Percentiles rank a stretch among this genome's conserved stretches.
These are phyloP conservation scores for Entamoeba dispar DNA, from an alignment of 208 protist genomes.

Conservation along the genomic window DNA sequence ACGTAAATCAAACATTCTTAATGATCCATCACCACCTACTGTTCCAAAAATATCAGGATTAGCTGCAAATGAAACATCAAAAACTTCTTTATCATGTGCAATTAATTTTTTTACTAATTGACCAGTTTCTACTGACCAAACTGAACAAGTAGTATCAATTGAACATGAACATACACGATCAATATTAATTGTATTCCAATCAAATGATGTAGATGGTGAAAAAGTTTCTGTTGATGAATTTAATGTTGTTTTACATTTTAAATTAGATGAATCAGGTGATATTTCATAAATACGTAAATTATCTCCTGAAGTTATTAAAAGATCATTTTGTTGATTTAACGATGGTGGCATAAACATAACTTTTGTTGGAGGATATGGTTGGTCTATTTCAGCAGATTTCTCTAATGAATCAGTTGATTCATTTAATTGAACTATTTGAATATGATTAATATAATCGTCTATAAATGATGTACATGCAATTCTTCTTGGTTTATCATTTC, in stretches of 20 bases:
- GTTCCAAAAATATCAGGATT: conserved; percentile 18
- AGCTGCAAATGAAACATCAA: conserved; percentile 76
- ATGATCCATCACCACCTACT: conserved; percentile 21
- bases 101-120: conserved; percentile 79
- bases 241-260: not conserved
- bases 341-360: not conserved
- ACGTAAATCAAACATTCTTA: conserved; percentile 17
- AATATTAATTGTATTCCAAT: conserved; percentile 82
- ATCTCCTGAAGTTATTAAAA: not conserved
- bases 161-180: conserved; percentile 75
- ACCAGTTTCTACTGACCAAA: conserved; percentile 68
- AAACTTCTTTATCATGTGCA: conserved; percentile 97
- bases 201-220: conserved; percentile 90
- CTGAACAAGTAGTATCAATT: conserved; percentile 91
- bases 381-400: not conserved
- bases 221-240: conserved; percentile 11
- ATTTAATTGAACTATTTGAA: not conserved
- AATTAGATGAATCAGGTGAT: not conserved
- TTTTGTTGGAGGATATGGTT: not conserved
- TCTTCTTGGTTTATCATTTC: not conserved
- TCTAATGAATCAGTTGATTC: not conserved
- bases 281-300: not conserved
- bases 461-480: not conserved
- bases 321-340: not conserved
- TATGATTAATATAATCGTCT: not conserved